A percentile compares a stretch with the other conserved stretches of the same genome.
Conservation (phyloP, 768 basidiomycete species). For the Auricularia cornea region DNA sequence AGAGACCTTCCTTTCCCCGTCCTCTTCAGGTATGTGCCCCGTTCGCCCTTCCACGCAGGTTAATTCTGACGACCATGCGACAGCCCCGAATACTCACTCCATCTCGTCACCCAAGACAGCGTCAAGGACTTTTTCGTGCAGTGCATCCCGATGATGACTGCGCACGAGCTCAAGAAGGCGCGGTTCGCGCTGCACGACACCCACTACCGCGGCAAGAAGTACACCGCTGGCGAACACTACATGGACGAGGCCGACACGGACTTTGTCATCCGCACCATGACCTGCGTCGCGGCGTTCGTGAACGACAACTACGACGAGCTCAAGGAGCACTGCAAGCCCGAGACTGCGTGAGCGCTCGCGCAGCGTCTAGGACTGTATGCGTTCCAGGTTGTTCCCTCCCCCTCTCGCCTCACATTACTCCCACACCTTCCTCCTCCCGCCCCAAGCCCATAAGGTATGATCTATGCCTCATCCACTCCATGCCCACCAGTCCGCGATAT, state of each 20-base stretch:
- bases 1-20: background rate
- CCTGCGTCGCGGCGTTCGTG: background rate
- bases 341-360: no score
- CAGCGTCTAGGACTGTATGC: no score
- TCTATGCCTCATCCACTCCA: no score
- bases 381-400: no score
- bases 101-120: background rate
- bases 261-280: background rate
- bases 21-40: background rate
- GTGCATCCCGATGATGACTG: background rate
- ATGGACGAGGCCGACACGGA: background rate
- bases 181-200: background rate
- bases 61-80: no score
- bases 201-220: background rate
- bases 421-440: no score
- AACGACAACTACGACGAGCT: background rate
- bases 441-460: no score
- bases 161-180: background rate
- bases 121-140: background rate
- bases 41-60: background rate
- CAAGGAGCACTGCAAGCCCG: no score
- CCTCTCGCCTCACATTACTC: no score
- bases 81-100: background rate
- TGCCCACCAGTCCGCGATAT: no score
- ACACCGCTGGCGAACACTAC: background rate